Evolutionary conservation across 345 rosid genomes (phyloP).

Genomic region (Fremontodendron californicum): DNA sequence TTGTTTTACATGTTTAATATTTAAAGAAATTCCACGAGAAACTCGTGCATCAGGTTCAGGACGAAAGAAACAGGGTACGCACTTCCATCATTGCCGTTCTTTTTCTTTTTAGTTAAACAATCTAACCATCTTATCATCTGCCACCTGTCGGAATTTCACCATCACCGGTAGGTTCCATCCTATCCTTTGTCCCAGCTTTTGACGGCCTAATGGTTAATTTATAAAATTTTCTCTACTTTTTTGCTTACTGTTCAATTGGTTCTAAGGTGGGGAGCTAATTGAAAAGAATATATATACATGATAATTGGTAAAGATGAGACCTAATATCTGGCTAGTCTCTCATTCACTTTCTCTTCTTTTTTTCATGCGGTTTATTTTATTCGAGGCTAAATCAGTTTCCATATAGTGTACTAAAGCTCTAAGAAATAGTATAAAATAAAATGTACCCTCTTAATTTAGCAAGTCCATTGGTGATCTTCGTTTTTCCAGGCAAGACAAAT

Average conservation of each 20-base stretch:
- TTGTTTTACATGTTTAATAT: neutral
- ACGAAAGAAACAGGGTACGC: neutral
- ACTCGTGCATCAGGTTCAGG: neutral
- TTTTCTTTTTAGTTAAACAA: neutral
- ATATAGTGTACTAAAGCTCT: neutral
- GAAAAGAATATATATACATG: neutral
- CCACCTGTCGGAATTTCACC: neutral
- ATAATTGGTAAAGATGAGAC: neutral
- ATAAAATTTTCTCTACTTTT: too few relatives aligned
- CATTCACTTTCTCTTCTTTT: neutral
- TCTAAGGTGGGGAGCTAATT: neutral
- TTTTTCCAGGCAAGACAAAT: neutral
- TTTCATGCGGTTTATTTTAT: neutral
- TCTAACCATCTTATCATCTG: neutral
- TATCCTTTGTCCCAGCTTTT: neutral
- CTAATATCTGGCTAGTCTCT: neutral
- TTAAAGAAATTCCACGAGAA: neutral
- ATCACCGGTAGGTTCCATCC: neutral
- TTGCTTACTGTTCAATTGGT: neutral
- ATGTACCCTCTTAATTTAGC: neutral
- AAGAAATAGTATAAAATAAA: neutral
- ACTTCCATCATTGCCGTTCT: neutral
- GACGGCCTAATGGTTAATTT: neutral
- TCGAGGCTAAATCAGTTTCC: neutral
- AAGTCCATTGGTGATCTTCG: neutral